These are phyloP conservation scores for Trametes hirsuta DNA, from an alignment of 1,284 basidiomycete genomes.

Conservation along the genomic window DNA sequence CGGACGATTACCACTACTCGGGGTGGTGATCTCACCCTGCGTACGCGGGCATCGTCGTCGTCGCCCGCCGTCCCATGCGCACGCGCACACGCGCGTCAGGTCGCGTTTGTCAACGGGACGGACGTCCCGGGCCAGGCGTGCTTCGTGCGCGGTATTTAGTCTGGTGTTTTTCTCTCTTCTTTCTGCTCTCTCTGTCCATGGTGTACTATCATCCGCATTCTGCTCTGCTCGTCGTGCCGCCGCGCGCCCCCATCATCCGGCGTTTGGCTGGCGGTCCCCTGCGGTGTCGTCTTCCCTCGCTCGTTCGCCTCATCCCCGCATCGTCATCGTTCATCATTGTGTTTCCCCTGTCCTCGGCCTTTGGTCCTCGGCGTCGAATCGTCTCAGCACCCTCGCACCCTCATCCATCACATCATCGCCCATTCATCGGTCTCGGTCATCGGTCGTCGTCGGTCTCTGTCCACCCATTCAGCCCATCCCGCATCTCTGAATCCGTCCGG, in stretches of 20 bases:
- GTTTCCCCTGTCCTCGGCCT: background rate
- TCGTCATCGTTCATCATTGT: background rate
- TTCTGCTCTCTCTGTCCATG: background rate
- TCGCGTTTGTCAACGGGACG: background rate
- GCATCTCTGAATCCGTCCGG: background rate
- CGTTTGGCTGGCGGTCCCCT: background rate
- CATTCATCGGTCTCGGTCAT: background rate
- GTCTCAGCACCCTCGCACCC: background rate
- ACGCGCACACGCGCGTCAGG: background rate
- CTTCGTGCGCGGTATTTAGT: background rate
- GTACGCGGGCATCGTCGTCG: background rate
- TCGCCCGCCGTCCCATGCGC: background rate
- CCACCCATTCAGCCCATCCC: background rate
- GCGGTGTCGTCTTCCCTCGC: background rate
- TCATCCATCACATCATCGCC: background rate
- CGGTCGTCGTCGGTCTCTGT: background rate
- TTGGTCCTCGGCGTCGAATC: background rate
- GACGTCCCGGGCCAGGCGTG: background rate
- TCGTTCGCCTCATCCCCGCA: background rate
- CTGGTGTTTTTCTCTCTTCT: background rate
- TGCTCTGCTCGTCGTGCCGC: background rate
- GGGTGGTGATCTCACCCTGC: conserved; percentile 54
- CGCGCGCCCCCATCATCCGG: background rate
- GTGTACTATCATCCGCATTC: background rate
- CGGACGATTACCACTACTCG: conserved; percentile 64